Evolutionary conservation across 192 early-diverging fungal species (phyloP), one percentile per base, ranked within the genome.

Genomic region (Coemansia sp.): DNA sequence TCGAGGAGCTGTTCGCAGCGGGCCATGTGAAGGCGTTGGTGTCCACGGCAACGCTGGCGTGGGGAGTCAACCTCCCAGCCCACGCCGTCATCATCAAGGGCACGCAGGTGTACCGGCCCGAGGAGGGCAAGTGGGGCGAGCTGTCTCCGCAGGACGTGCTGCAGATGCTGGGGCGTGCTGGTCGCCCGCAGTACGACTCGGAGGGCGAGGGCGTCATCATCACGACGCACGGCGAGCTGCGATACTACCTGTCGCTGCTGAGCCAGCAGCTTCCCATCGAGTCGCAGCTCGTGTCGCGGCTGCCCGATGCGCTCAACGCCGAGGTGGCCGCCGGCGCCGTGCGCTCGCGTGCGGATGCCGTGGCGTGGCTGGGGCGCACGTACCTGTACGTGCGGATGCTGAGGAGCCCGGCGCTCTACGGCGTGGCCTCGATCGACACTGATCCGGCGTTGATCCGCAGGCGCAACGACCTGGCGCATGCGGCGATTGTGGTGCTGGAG

Each of bases 31-130:
- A 94, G 74, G 94, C 98, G 7, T 86, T 99, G 35, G 93, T 94
- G 44, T 97, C 95, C 16, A 99, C 97, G 9, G 97, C 97, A 6
- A 99, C 97, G 0, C 81, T 99, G 57, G 97, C 97, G 44, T 99
- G 97, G 97, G 97, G 97, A 87, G 97, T 99, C 65, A 99, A 99
- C 64, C 86, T 99, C 69, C 97, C 97, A 11, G 97, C 97, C 10
- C 96, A 99, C 67, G 92, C 94, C 6, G 97, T 99, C 48, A 93
- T 99, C 37, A 99, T 99, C 79, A 98, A 97, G 82, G 97, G 97
- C 17, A 99, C 97, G 11, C 96, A 99, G 73, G 91, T 99, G 56
- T 99, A 99, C 74, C 91, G 88, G 36, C 94, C 97, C 13, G 95
- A 98, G 78, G 93, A 95, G 77, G 97, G 97, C 56, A 74, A 88